Conservation (phyloP, 2,329 filamentous ascomycete species). For the Diaporthe destruens region DNA sequence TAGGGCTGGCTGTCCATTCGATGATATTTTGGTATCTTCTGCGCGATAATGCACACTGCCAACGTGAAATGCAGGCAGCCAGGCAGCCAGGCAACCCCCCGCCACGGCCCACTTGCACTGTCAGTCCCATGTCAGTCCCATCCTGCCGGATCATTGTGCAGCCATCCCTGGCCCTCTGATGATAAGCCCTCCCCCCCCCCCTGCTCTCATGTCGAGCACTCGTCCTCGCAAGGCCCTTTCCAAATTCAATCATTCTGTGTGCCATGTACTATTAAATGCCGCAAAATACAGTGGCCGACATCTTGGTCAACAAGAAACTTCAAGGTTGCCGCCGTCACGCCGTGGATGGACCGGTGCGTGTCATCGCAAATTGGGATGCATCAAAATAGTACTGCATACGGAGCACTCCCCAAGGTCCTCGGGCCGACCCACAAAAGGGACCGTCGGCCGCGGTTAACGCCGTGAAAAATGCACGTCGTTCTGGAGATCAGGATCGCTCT, state of each 20-base stretch:
- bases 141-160: slow-evolving; percentile 23
- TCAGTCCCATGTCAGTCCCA: slow-evolving; percentile 14
- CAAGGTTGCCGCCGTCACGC: slow-evolving; percentile 19
- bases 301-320: not conserved
- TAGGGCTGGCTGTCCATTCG: slow-evolving; percentile 5
- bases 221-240: not conserved
- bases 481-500: slow-evolving; percentile 30
- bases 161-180: not conserved
- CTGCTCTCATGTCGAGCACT: not conserved
- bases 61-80: slow-evolving; percentile 27
- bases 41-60: slow-evolving; percentile 32
- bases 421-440: slow-evolving; percentile 30
- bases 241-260: slow-evolving; percentile 16
- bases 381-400: too few species aligned
- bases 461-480: slow-evolving; percentile 31
- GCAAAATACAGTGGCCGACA: slow-evolving; percentile 10
- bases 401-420: too few species aligned
- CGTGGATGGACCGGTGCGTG: slow-evolving; percentile 22
- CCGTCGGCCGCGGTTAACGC: slow-evolving; percentile 21
- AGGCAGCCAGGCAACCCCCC: not conserved
- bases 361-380: slow-evolving; percentile 28
- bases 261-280: not conserved
- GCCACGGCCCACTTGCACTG: not conserved
- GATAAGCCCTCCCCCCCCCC: not conserved
- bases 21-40: slow-evolving; percentile 19